Conservation (phyloP, 805 yeast species). For the Candida silvatica region DNA sequence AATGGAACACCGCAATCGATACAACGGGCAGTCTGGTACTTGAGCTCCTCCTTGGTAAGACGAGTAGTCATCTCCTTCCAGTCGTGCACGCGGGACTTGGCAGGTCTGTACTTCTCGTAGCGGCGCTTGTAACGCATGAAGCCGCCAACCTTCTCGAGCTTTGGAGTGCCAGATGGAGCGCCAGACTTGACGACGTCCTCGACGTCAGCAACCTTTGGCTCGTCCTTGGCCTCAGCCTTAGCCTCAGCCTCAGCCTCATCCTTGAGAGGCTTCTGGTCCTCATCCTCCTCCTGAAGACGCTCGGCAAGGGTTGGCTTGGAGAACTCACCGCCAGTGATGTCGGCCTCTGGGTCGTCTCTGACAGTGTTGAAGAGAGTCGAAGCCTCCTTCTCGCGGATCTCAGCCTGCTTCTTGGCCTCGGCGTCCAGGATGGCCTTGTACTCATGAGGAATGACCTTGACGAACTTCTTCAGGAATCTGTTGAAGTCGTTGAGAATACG, state of each 20-base stretch:
- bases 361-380: constrained; percentile 58
- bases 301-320: constrained; percentile 38
- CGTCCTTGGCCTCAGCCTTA: constrained; percentile 78
- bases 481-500: constrained; percentile 79
- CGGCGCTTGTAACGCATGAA: constrained; percentile 91
- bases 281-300: neutral
- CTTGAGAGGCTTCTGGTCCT: constrained; percentile 14
- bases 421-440: constrained; percentile 82
- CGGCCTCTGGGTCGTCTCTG: constrained; percentile 77
- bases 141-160: constrained; percentile 77
- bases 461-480: constrained; percentile 79
- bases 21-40: constrained; percentile 92
- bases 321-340: constrained; percentile 85
- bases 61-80: constrained; percentile 88
- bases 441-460: constrained; percentile 87
- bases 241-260: constrained; percentile 82
- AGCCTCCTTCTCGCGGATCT: constrained; percentile 59
- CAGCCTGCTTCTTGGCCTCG: constrained; percentile 57
- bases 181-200: constrained; percentile 74
- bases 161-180: constrained; percentile 29
- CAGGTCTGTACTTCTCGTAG: constrained; percentile 75
- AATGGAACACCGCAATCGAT: constrained; percentile 99
- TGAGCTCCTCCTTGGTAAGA: constrained; percentile 76
- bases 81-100: constrained; percentile 70
- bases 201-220: constrained; percentile 82